phyloP scores from a whole-genome alignment of 306 rosid genomes.

The Glycine soja region DNA sequence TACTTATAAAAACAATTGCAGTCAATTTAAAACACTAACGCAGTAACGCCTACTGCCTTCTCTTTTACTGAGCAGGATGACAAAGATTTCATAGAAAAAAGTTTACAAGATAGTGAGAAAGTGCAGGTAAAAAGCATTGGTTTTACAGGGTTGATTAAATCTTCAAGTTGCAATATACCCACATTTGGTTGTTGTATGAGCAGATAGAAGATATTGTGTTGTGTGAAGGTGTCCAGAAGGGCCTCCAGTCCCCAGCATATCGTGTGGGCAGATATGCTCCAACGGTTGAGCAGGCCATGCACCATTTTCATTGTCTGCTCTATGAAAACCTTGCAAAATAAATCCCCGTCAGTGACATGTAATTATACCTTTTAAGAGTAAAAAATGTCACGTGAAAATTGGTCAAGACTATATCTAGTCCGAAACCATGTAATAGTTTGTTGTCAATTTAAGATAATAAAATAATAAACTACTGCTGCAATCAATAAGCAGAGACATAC shows the following conservation, averaged over 20 bases:
- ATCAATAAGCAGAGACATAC: neutral
- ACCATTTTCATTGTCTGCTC: slow-evolving; percentile 87
- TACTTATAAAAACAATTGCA: slow-evolving; percentile 2
- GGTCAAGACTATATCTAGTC: neutral
- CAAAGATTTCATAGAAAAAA: slow-evolving; percentile 62
- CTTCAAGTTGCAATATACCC: slow-evolving; percentile 5
- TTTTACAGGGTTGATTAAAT: slow-evolving; percentile 2
- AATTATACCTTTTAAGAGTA: too few species aligned
- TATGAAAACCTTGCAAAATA: slow-evolving; percentile 53
- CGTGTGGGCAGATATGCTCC: slow-evolving; percentile 83
- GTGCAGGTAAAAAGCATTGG: slow-evolving; percentile 71
- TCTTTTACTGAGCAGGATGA: slow-evolving; percentile 62
- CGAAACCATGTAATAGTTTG: slow-evolving; percentile 11
- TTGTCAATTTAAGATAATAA: neutral
- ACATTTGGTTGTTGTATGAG: slow-evolving; percentile 31
- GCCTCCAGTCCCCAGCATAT: slow-evolving; percentile 86
- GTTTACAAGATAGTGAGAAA: slow-evolving; percentile 80
- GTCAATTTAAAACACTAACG: slow-evolving; percentile 1
- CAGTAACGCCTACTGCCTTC: neutral
- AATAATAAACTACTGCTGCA: too few species aligned
- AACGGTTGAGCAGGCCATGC: slow-evolving; percentile 83
- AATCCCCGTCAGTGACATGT: neutral
- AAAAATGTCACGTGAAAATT: neutral
- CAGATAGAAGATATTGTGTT: slow-evolving; percentile 83
- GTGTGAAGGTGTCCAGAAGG: slow-evolving; percentile 88